phyloP scores from a whole-genome alignment of 2,329 filamentous ascomycete genomes.

The Cladophialophora carrionii region DNA sequence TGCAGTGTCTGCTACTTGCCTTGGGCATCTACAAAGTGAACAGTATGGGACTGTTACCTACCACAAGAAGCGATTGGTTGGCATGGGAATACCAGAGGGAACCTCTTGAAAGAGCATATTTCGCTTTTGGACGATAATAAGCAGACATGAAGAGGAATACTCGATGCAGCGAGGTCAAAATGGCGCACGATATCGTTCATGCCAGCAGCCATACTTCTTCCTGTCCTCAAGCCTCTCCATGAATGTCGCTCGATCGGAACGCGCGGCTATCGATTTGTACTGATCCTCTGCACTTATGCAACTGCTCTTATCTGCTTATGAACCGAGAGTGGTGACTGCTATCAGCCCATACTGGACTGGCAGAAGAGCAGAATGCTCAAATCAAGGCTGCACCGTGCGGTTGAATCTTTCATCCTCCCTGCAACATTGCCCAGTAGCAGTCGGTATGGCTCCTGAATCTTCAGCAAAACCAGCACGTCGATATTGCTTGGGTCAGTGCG shows the following conservation, averaged over 20 bases:
- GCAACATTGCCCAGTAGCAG: background rate
- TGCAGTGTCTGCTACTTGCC: constrained; percentile 80
- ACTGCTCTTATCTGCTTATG: background rate
- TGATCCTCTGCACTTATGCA: background rate
- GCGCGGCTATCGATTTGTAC: background rate
- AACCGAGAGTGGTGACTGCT: background rate
- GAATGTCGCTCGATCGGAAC: background rate
- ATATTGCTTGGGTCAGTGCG: background rate
- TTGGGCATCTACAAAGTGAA: constrained; percentile 97
- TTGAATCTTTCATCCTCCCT: background rate
- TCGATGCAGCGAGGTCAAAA: constrained; percentile 3
- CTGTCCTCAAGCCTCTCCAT: background rate
- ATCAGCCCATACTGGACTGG: background rate
- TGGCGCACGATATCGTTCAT: background rate
- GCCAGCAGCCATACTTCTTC: background rate
- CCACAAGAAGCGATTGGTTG: constrained; percentile 94
- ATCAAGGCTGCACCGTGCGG: background rate
- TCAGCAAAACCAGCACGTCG: background rate
- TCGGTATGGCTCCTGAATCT: background rate
- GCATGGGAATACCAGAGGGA: constrained; percentile 85
- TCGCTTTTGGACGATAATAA: constrained; percentile 48
- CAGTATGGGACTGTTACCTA: constrained; percentile 91
- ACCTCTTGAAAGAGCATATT: constrained; percentile 67
- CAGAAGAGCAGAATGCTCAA: background rate
- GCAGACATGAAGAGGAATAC: background rate